Evolutionary conservation across 768 basidiomycete species (phyloP), one percentile per base, ranked within the genome.

Genomic region (Trametes sanguinea): DNA sequence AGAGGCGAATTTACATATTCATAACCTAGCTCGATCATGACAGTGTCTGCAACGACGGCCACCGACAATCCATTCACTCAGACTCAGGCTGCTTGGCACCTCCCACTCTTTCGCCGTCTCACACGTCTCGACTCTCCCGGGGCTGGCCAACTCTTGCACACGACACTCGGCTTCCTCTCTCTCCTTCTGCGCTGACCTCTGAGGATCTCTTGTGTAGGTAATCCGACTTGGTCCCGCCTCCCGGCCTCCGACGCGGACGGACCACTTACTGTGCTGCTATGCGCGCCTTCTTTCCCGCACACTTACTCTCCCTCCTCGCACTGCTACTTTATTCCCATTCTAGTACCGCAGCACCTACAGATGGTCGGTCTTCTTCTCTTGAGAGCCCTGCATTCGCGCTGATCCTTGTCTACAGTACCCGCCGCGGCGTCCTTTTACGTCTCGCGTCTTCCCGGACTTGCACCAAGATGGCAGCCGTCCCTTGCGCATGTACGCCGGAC

Each of bases 341-440:
- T 35, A 47, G 58, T 43, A 16, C 35, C n/a, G 72, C 69, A 27
- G 74, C 74, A 30, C 74, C 74, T 2, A 69, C 70, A 54, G 69
- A 72, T 46, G 51, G 72, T 71, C 9, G 57, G 60, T 46, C 27
- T n/a, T 16, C 9, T 10, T 2, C 32, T n/a, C 46, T 2, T 30
- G 2, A 13, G 30, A 9, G 29, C 22, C 14, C 17, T 33, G 35
- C 37, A 22, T 16, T 39, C 16, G 32, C 35, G 44, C 51, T 60
- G 11, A 60, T n/a, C 37, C 22, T 2, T 14, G 11, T 13, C 6
- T 14, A 14, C 60, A 92, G 90, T 84, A 45, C 89, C 90, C 22
- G 84, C 91, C 10, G 91, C 93, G 9, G 86, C 92, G 0, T 90
- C 89, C 0, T 94, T 94, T 76, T 94, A 91, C 67, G 89, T 95